These are phyloP conservation scores for Solanum arcanum DNA, from an alignment of 257 asterid species.

Conservation along the genomic window DNA sequence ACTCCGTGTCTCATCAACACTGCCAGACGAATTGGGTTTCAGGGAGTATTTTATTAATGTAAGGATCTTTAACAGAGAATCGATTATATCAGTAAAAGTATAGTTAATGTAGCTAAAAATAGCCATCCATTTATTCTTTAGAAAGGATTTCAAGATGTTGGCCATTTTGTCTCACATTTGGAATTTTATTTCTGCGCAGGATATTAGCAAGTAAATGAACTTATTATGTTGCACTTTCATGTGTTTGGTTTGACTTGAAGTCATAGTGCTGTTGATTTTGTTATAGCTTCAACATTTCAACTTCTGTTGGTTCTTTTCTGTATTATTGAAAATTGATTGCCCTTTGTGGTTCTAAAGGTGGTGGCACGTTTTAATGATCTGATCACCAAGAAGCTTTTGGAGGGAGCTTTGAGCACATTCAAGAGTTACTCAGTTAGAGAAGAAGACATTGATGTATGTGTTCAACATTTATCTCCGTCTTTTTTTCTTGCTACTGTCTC, in stretches of 20 bases:
- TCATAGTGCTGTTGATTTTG: background rate
- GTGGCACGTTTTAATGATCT: slow-evolving; percentile 97
- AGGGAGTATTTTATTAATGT: background rate
- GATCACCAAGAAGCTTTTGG: slow-evolving; percentile 69
- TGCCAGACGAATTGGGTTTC: background rate
- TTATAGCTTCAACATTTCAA: background rate
- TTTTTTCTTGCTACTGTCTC: slow-evolving; percentile 21
- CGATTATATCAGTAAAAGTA: background rate
- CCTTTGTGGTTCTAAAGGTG: slow-evolving; percentile 40
- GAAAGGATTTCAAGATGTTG: background rate
- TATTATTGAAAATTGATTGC: background rate
- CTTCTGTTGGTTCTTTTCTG: background rate
- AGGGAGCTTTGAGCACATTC: slow-evolving; percentile 93
- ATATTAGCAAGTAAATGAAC: too few species aligned
- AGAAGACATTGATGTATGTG: slow-evolving; percentile 76
- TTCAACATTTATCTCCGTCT: background rate
- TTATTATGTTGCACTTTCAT: too few species aligned
- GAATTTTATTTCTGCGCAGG: background rate
- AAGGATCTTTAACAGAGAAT: background rate
- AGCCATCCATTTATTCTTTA: background rate
- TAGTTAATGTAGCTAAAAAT: background rate
- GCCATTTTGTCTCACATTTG: background rate
- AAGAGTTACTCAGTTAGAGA: slow-evolving; percentile 70
- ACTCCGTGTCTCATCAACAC: background rate
- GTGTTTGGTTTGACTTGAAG: background rate